Evolutionary conservation across 768 basidiomycete species (phyloP), one percentile per base, ranked within the genome.

Genomic region (Xerocomus brunneocitrinus): DNA sequence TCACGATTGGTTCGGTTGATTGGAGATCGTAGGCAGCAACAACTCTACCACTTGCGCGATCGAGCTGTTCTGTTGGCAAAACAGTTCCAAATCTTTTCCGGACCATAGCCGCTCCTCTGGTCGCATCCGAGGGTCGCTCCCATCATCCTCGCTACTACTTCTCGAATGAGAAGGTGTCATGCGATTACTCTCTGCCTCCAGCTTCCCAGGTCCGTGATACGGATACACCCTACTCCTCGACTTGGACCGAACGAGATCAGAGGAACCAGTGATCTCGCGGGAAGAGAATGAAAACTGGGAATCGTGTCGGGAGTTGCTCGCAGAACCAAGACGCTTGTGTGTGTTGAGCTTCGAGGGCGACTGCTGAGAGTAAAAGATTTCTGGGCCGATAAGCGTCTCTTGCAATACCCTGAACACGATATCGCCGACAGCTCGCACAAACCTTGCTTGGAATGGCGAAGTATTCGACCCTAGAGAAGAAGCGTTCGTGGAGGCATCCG

Each of bases 41-140:
- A 79, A 77, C 47, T 84, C 80, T 43, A 95, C 76, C 50, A 94
- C 81, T 32, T 83, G 73, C 3, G 89, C 80, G 35, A 98, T 83
- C 13, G 89, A 78, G 64, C 92, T 93, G 62, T 97, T 98, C 69
- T 97, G 94, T 59, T 84, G 82, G 66, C 92, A 95, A 31, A 89
- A 81, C 62, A 87, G 70, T 64, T 90, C 85, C 55, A 98, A 71
- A 62, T 95, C 94, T 52, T 83, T 82, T n/a, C 89, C 84, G 32
- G 84, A 88, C 85, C 87, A 89, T 50, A 83, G 57, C 36, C 77
- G 77, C 34, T 79, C 79, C 58, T 76, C 78, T 49, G 61, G 67
- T 57, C 67, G 72, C 13, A 63, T 66, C 31, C 71, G 72, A 34
- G 56, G 52, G n/a, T 73, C 69, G 35, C 64, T 65, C 44, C 66